Evolutionary conservation across 257 asterid genomes (phyloP), one percentile per base, ranked within the genome.

Genomic region (Solanum chilense): DNA sequence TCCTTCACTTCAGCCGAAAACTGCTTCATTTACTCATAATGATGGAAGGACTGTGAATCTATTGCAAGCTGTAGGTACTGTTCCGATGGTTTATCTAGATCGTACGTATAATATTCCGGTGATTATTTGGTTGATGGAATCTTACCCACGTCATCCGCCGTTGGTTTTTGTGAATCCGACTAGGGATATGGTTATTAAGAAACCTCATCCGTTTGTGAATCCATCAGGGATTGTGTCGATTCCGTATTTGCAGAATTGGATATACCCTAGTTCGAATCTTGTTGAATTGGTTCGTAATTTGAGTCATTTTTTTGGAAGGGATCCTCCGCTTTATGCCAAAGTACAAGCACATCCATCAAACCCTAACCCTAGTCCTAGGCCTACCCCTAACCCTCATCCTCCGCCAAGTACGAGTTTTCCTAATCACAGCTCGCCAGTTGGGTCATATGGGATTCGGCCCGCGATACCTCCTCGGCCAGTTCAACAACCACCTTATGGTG

Each of bases 91-190:
- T 42, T 94, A 85, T 90, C 94, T 93, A 13, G 92, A 92, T 69
- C 93, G 91, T 86, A 92, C 96, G 47, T 97, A 97, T 93, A 97
- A 97, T 87, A 94, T 97, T 83, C 99, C 99, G 10, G 92, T 95
- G 68, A 86, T 93, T 74, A 93, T 97, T 88, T 97, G 98, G 98
- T 91, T 97, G 6, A 91, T 93, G 98, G 99, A 97, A 82, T 89
- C 98, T 45, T 97, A 97, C 87, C 99, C 99, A 9, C 94, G 90
- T 78, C 94, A 94, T 91, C 92, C 97, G 20, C 98, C 99, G 12
- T 91, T 97, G 14, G 99, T 95, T 2, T 94, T 91, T 92, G 97
- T 97, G 49, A 93, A 95, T 85, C 98, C 99, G 62, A 97, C 99
- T 0, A 92, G 94, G 45, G 98, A 97, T 68, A 95, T 95, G 98